Evolutionary conservation across 2,329 filamentous ascomycete genomes (phyloP).

Genomic region (Ceratocystis alfenasii): DNA sequence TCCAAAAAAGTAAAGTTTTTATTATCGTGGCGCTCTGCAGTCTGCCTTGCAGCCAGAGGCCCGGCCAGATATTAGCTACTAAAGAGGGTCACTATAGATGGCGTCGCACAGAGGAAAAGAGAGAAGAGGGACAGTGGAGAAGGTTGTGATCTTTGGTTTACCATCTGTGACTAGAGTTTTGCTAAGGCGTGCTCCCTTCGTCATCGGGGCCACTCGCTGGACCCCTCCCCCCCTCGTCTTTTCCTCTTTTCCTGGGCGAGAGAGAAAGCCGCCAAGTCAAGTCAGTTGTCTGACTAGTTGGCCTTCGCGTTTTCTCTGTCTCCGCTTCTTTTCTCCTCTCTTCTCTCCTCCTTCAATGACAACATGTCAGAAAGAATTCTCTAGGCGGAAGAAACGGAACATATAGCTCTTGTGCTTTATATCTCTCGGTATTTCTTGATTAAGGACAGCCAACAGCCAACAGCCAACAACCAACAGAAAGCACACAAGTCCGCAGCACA

Average conservation of each 20-base stretch:
- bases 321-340: neutral
- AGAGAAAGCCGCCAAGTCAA: no score
- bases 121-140: neutral
- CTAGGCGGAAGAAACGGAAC: neutral
- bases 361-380: neutral
- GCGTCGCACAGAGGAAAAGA: neutral
- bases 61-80: neutral
- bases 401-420: constrained; percentile 8
- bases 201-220: neutral
- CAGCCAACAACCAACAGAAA: no score
- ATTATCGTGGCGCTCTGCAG: neutral
- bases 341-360: neutral
- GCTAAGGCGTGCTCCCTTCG: neutral
- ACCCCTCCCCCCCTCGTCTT: neutral
- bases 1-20: constrained; percentile 1
- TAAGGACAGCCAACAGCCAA: no score
- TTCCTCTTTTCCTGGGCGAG: neutral
- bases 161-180: neutral
- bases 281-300: no score
- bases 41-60: neutral
- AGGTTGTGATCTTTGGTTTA: neutral
- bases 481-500: neutral
- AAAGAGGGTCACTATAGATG: neutral
- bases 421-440: neutral
- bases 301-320: neutral